A percentile compares a stretch with the other conserved stretches of the same genome.
Conservation (phyloP, 768 basidiomycete genomes). For the Rhizopogon roseolus region DNA sequence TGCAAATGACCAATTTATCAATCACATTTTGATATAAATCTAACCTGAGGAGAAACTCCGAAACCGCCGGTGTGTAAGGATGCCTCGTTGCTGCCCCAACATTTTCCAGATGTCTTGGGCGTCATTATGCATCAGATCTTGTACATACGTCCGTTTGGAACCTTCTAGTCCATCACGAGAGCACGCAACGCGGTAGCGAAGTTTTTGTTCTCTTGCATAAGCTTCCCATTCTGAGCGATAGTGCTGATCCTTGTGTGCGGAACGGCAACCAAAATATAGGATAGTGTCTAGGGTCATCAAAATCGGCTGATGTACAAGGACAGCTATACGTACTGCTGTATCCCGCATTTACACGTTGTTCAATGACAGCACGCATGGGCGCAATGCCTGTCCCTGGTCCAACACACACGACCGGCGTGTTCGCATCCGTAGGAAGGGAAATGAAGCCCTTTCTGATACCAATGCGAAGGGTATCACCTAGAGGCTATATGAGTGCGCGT, state of each 20-base stretch:
- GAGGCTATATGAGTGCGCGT: neutral
- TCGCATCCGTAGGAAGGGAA: slow-evolving; percentile 43
- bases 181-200: slow-evolving; percentile 63
- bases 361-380: slow-evolving; percentile 83
- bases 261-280: slow-evolving; percentile 67
- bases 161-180: slow-evolving; percentile 78
- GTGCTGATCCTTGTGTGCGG: slow-evolving; percentile 69
- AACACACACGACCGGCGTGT: slow-evolving; percentile 76
- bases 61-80: too few species aligned
- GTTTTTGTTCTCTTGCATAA: slow-evolving; percentile 24
- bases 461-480: slow-evolving; percentile 61
- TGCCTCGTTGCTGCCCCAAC: slow-evolving; percentile 51
- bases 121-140: slow-evolving; percentile 73
- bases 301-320: neutral
- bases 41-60: too few species aligned
- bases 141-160: slow-evolving; percentile 75
- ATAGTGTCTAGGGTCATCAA: neutral
- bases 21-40: too few species aligned
- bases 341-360: slow-evolving; percentile 62
- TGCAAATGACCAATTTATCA: too few species aligned
- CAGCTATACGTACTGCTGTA: slow-evolving; percentile 39
- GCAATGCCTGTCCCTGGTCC: slow-evolving; percentile 96
- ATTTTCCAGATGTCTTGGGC: slow-evolving; percentile 61
- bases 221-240: slow-evolving; percentile 67
- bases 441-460: slow-evolving; percentile 63